These are phyloP conservation scores for Aspergillus sclerotiicarbonarius DNA, from an alignment of 495 filamentous ascomycete species.

Conservation along the genomic window DNA sequence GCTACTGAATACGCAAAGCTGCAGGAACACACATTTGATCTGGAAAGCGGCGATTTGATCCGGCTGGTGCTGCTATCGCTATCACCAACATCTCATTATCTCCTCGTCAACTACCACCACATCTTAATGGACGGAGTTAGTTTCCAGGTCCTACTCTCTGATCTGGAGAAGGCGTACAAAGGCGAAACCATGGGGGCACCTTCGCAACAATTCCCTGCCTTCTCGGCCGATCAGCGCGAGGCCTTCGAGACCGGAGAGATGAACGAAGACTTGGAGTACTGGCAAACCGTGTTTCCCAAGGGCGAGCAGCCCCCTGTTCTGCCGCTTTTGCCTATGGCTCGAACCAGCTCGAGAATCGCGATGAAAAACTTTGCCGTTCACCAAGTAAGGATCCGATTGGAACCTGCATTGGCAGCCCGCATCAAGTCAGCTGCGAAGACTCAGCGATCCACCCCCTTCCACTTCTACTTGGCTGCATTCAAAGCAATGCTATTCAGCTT, in stretches of 20 bases:
- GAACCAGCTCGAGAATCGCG: too few relatives aligned
- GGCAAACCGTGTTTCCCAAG: constrained; percentile 16
- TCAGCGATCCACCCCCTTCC: too few relatives aligned
- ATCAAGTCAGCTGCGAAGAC: too few relatives aligned
- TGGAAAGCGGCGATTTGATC: too few relatives aligned
- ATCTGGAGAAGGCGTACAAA: constrained; percentile 41
- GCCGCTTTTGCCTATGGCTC: neutral
- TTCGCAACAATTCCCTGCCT: constrained; percentile 26
- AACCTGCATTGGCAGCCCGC: too few relatives aligned
- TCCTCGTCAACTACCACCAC: constrained; percentile 42
- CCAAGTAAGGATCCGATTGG: too few relatives aligned
- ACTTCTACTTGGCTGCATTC: neutral
- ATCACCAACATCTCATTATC: constrained; percentile 19
- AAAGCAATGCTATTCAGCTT: neutral
- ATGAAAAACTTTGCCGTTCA: neutral
- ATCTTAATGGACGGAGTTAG: constrained; percentile 50
- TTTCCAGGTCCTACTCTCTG: constrained; percentile 35
- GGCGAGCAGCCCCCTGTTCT: neutral
- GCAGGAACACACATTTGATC: too few relatives aligned
- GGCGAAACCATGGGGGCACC: constrained; percentile 12
- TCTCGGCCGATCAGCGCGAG: constrained; percentile 22
- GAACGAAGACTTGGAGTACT: constrained; percentile 31
- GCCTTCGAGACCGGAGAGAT: constrained; percentile 18
- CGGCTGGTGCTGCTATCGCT: constrained; percentile 25
- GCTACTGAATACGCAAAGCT: too few relatives aligned